Percentiles rank a stretch among this genome's conserved stretches.
These are phyloP conservation scores for Platanus orientalis DNA, from an alignment of 164 flowering plant species.

Conservation along the genomic window DNA sequence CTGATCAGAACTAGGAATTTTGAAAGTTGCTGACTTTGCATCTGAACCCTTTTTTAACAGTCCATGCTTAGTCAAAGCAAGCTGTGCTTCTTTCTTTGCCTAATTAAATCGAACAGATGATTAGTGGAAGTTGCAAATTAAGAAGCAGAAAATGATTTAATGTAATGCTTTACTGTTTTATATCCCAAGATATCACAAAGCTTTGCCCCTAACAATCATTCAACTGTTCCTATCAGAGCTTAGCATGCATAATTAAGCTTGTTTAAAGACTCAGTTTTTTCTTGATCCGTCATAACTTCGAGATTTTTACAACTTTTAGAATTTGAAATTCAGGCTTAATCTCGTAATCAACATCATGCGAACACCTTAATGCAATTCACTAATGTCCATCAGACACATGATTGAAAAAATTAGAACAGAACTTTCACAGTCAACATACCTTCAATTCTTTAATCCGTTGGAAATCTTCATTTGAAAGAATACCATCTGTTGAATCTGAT, in stretches of 20 bases:
- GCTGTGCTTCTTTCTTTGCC: constrained; percentile 65
- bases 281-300: too few species aligned
- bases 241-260: too few species aligned
- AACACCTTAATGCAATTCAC: not conserved
- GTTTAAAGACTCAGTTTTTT: too few species aligned
- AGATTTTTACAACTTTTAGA: too few species aligned
- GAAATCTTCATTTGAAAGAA: constrained; percentile 90
- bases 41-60: constrained; percentile 38
- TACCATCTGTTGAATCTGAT: constrained; percentile 46
- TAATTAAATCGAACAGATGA: constrained; percentile 18
- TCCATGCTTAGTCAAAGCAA: constrained; percentile 63
- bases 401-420: too few species aligned
- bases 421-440: constrained; percentile 35
- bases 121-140: not conserved
- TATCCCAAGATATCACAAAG: too few species aligned
- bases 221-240: too few species aligned
- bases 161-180: too few species aligned
- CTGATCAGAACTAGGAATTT: constrained; percentile 64
- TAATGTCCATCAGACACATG: too few species aligned
- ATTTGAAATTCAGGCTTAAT: too few species aligned
- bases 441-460: constrained; percentile 66
- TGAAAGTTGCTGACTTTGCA: constrained; percentile 30
- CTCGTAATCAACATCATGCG: not conserved
- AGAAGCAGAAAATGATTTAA: not conserved
- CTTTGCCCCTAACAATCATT: too few species aligned